Percentiles rank a stretch among this genome's conserved stretches.
Conservation (phyloP, 1,139 yeast species). For the Kluyveromyces marxianus region DNA sequence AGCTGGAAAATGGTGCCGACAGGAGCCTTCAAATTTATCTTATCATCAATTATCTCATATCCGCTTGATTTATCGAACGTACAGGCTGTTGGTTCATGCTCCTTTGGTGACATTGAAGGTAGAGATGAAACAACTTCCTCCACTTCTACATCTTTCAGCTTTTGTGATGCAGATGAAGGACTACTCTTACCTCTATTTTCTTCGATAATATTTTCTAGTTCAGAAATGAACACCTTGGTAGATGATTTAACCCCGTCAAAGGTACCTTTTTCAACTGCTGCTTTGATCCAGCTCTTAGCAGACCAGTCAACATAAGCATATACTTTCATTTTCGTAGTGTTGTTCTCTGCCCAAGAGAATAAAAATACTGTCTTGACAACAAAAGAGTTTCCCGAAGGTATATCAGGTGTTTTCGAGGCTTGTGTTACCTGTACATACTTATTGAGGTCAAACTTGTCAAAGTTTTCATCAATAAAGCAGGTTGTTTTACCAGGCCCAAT, state of each 20-base stretch:
- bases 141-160: slow-evolving; percentile 7
- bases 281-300: slow-evolving; percentile 39
- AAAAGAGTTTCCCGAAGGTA: slow-evolving; percentile 85
- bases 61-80: slow-evolving; percentile 46
- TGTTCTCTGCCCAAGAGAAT: slow-evolving; percentile 65
- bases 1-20: slow-evolving; percentile 66
- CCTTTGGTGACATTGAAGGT: slow-evolving; percentile 45
- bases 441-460: slow-evolving; percentile 54
- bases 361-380: slow-evolving; percentile 56
- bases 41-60: slow-evolving; percentile 60
- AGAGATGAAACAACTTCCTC: slow-evolving; percentile 19
- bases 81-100: slow-evolving; percentile 47
- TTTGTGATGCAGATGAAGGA: slow-evolving; percentile 14
- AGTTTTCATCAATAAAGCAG: slow-evolving; percentile 65
- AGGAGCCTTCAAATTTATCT: slow-evolving; percentile 53
- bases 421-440: slow-evolving; percentile 55
- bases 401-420: slow-evolving; percentile 80
- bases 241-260: slow-evolving; percentile 58
- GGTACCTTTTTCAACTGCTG: slow-evolving; percentile 54
- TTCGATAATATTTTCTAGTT: slow-evolving; percentile 32
- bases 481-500: slow-evolving; percentile 92
- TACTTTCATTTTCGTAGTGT: slow-evolving; percentile 57
- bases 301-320: slow-evolving; percentile 78
- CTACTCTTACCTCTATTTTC: slow-evolving; percentile 15
- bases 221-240: slow-evolving; percentile 40